Conservation (phyloP, 805 yeast genomes). For the Pichia nanzhaoensis region DNA sequence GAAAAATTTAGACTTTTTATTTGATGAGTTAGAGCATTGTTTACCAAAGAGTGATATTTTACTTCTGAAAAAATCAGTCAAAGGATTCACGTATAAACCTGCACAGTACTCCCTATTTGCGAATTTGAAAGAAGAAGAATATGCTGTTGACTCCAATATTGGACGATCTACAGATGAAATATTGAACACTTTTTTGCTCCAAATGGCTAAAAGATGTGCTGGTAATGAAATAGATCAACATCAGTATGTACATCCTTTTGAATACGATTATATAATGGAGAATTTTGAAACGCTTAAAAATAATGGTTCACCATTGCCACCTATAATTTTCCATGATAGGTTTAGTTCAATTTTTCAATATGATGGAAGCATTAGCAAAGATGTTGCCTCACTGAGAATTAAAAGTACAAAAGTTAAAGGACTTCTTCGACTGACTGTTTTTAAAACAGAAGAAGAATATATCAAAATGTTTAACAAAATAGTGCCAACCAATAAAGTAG, state of each 20-base stretch:
- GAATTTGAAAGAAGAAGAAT: conserved; percentile 6
- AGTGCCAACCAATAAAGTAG: conserved; percentile 13
- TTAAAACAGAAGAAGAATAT: conserved; percentile 17
- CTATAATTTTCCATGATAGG: conserved; percentile 15
- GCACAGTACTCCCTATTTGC: conserved; percentile 14
- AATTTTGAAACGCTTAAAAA: conserved; percentile 11
- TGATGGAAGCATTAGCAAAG: conserved; percentile 2
- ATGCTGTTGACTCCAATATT: conserved; percentile 5
- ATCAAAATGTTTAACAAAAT: conserved; percentile 14
- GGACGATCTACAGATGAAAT: conserved; percentile 14
- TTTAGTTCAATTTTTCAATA: conserved; percentile 10
- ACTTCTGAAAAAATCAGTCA: conserved; percentile 5
- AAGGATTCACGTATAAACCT: conserved; percentile 16
- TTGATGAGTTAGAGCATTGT: conserved; percentile 5
- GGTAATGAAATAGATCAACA: conserved; percentile 13
- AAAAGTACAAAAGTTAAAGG: conserved; percentile 14
- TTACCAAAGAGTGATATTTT: conserved; percentile 5
- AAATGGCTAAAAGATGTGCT: conserved; percentile 15
- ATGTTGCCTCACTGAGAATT: conserved; percentile 6
- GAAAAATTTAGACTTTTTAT: conserved; percentile 15
- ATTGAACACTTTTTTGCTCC: conserved; percentile 17
- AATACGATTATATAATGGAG: conserved; percentile 19
- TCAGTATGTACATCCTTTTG: conserved; percentile 22
- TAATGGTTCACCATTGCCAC: conserved; percentile 12
- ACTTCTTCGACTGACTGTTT: conserved; percentile 14